Evolutionary conservation across 2,329 filamentous ascomycete genomes (phyloP).

Genomic region (Microsporum audouinii): DNA sequence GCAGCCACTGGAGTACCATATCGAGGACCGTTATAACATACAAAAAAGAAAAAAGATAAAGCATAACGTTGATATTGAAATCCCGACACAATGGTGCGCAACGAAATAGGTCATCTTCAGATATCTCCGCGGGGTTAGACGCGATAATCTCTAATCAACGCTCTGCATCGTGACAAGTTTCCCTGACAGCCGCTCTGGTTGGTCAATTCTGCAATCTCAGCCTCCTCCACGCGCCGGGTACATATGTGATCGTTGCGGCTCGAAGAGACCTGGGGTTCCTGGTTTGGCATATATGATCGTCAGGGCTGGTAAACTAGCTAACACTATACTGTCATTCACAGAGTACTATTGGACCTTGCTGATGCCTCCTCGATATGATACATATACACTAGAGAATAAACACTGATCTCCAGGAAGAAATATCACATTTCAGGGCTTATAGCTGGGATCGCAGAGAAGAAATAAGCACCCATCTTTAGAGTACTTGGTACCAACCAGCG

Average conservation of each 20-base stretch:
- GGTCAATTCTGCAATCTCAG: neutral
- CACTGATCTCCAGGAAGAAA: no score
- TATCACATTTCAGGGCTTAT: no score
- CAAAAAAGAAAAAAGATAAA: neutral
- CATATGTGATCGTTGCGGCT: neutral
- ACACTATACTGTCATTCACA: no score
- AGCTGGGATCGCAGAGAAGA: neutral
- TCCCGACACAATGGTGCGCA: neutral
- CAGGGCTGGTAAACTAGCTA: neutral
- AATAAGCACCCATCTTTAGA: neutral
- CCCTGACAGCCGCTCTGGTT: neutral
- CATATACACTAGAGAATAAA: neutral
- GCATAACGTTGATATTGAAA: neutral
- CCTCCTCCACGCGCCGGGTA: neutral
- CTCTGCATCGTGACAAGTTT: neutral
- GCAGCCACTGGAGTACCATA: no score
- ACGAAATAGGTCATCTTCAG: neutral
- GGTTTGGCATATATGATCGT: neutral
- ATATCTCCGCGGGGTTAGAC: neutral
- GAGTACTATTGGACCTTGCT: neutral
- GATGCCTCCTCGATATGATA: neutral
- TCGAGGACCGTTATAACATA: no score
- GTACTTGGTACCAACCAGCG: neutral
- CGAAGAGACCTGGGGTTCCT: neutral
- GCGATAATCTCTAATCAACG: neutral